phyloP scores from a whole-genome alignment of 1,284 basidiomycete genomes.

The Puccinia hordei region DNA sequence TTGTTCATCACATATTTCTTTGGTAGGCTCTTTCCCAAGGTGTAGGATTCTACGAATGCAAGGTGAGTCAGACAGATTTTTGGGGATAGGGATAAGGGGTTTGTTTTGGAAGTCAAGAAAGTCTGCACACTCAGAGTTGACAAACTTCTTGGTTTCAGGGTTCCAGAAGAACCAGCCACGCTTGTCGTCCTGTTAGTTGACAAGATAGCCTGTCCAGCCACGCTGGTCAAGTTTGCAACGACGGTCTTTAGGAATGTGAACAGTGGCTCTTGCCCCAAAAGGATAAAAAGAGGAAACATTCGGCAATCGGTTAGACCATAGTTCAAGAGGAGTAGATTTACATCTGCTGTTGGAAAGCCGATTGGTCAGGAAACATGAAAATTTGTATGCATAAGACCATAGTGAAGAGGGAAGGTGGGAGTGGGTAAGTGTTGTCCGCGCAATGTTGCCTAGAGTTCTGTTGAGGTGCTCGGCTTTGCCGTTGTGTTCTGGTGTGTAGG shows the following conservation, averaged over 20 bases:
- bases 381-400: conserved; percentile 14
- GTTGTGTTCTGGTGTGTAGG: conserved; percentile 23
- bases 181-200: not conserved
- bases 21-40: not conserved
- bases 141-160: not conserved
- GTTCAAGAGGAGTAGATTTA: not conserved
- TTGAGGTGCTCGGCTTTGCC: conserved; percentile 22
- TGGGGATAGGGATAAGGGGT: not conserved
- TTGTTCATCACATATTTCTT: conserved; percentile 4
- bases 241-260: conserved; percentile 22
- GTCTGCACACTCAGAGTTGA: not conserved
- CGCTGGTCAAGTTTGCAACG: not conserved
- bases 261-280: conserved; percentile 1
- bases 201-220: no score
- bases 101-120: conserved; percentile 1
- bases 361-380: conserved; percentile 4
- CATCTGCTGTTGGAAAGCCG: not conserved
- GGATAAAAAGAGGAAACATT: not conserved
- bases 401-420: not conserved
- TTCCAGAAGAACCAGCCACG: conserved; percentile 11
- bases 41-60: not conserved
- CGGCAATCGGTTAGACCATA: not conserved
- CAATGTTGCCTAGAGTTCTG: conserved; percentile 15
- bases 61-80: not conserved
- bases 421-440: not conserved